Conservation (phyloP, 495 filamentous ascomycete genomes). For the Penicillium egyptiacum region DNA sequence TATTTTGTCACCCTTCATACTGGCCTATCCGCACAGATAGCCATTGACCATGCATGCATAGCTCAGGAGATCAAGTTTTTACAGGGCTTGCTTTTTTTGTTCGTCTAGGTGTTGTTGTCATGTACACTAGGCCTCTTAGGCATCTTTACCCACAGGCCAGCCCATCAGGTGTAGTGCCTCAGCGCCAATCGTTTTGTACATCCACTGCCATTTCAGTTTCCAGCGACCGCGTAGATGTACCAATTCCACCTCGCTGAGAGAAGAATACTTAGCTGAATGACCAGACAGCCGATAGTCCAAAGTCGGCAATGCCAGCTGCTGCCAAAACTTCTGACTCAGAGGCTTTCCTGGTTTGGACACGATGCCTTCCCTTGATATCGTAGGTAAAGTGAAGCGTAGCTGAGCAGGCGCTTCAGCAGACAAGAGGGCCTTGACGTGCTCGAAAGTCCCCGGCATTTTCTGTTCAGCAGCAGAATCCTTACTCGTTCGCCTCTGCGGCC, state of each 20-base stretch:
- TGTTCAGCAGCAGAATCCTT: not conserved
- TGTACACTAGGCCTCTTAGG: conserved; percentile 32
- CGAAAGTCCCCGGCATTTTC: conserved; percentile 3
- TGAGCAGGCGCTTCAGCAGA: conserved; percentile 29
- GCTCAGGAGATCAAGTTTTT: conserved; percentile 27
- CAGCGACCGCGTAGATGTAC: conserved; percentile 14
- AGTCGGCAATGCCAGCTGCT: conserved; percentile 37
- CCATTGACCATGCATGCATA: conserved; percentile 25
- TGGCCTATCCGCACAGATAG: conserved; percentile 18
- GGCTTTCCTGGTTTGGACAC: not conserved
- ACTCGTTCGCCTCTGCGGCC: not conserved
- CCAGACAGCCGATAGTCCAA: conserved; percentile 23
- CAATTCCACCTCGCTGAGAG: conserved; percentile 16
- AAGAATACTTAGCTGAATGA: not conserved
- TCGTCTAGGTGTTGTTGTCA: conserved; percentile 22
- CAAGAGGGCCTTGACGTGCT: conserved; percentile 16
- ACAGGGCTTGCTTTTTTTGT: conserved; percentile 22
- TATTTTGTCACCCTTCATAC: conserved; percentile 24
- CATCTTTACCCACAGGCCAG: conserved; percentile 21
- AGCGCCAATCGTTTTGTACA: conserved; percentile 46
- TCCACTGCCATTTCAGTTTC: conserved; percentile 43
- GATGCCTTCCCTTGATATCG: conserved; percentile 23
- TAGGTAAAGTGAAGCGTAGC: conserved; percentile 41
- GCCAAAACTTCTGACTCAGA: conserved; percentile 8
- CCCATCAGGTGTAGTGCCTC: conserved; percentile 39